These are phyloP conservation scores for Apiotrichum veenhuisii DNA, from an alignment of 1,284 basidiomycete genomes.

Conservation along the genomic window DNA sequence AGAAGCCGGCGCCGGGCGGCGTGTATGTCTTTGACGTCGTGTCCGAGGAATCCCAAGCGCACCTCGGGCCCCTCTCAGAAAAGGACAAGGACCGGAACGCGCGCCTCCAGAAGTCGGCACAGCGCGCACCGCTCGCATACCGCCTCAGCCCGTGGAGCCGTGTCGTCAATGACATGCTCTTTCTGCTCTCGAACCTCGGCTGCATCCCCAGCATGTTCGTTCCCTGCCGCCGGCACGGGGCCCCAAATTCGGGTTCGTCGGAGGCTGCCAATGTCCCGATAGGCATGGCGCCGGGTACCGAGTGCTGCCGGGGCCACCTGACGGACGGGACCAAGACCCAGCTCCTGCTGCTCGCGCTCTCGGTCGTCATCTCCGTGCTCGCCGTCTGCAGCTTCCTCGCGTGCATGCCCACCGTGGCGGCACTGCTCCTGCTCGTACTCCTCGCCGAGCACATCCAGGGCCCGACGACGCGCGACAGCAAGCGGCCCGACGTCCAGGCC, in stretches of 20 bases:
- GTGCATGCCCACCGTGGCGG: not conserved
- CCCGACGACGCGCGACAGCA: not conserved
- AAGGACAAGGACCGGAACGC: not conserved
- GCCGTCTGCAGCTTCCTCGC: not conserved
- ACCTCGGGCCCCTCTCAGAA: too few species aligned
- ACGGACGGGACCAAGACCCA: not conserved
- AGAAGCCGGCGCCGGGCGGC: conserved; percentile 1
- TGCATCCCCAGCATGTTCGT: conserved; percentile 1
- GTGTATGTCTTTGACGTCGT: conserved; percentile 5
- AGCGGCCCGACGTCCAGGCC: not conserved
- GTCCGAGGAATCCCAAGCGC: not conserved
- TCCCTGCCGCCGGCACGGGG: not conserved
- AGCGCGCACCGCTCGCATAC: not conserved
- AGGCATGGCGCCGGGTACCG: not conserved
- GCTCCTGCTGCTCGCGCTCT: not conserved
- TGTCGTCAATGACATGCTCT: not conserved
- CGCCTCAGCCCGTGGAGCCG: not conserved
- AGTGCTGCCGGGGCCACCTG: not conserved
- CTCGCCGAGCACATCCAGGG: conserved; percentile 3
- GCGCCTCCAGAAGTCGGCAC: not conserved
- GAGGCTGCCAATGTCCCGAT: not conserved
- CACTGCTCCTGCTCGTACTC: not conserved
- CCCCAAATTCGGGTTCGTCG: not conserved
- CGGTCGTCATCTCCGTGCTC: not conserved
- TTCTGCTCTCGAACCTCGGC: not conserved